These are phyloP conservation scores for Candida michaelii DNA, from an alignment of 805 yeast genomes.

Conservation along the genomic window DNA sequence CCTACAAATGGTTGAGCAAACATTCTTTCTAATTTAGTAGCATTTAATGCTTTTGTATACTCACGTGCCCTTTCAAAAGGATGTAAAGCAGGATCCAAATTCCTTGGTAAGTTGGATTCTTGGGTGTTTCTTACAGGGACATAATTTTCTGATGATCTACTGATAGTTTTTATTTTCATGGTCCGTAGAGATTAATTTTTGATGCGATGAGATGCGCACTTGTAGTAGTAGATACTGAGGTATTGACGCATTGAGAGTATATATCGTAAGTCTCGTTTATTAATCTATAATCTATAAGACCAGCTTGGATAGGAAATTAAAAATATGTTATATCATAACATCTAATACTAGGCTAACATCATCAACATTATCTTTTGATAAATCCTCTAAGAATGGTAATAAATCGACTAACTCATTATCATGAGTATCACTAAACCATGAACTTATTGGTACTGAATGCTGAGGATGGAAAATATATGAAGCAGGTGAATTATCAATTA, in stretches of 20 bases:
- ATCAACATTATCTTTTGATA: constrained; percentile 68
- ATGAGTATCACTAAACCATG: constrained; percentile 98
- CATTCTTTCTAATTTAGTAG: constrained; percentile 93
- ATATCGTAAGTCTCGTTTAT: background rate
- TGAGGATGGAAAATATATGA: constrained; percentile 98
- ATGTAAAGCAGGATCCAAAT: constrained; percentile 89
- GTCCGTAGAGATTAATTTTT: background rate
- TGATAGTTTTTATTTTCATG: constrained; percentile 85
- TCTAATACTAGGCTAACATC: constrained; percentile 87
- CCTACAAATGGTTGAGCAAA: constrained; percentile 98
- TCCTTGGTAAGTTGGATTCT: constrained; percentile 82
- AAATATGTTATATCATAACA: constrained; percentile 43
- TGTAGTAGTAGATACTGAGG: no score
- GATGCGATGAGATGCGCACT: constrained; percentile 1
- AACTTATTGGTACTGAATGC: constrained; percentile 94
- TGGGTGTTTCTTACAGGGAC: constrained; percentile 91
- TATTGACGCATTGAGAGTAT: no score
- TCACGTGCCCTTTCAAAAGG: constrained; percentile 98
- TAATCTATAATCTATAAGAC: constrained; percentile 8
- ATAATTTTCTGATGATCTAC: constrained; percentile 87
- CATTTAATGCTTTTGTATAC: constrained; percentile 90
- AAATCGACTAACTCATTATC: constrained; percentile 93
- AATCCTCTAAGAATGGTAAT: constrained; percentile 85
- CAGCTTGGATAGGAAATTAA: constrained; percentile 13
- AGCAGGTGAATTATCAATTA: constrained; percentile 96